Evolutionary conservation across 495 filamentous ascomycete genomes (phyloP), one percentile per base, ranked within the genome.

Genomic region (Aspergillus homomorphus): DNA sequence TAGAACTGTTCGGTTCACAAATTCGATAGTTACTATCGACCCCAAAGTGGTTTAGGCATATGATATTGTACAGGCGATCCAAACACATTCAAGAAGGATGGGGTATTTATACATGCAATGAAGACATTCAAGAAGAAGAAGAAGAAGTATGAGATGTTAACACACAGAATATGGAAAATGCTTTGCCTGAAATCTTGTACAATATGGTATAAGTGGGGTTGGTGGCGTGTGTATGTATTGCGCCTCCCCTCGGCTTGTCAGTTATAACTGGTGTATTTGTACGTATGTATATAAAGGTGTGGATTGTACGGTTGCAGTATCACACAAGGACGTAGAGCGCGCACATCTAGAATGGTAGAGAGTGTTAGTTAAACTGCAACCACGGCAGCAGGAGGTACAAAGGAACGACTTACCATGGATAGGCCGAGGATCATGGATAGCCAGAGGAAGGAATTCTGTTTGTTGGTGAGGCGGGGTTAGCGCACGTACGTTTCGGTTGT

Each of bases 391-490:
- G n/a, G n/a, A n/a, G n/a, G n/a, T n/a, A n/a, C n/a, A 43, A 14
- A 30, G 41, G 15, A 5, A 8, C 1, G 18, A 79, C 88, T 78
- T 75, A 95, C 89, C 84, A 96, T 78, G 23, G 88, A 86, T 48
- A 98, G 75, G 7, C 94, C 94, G 58, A 94, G 72, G 59, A 97
- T 94, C 92, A 98, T 98, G 8, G 86, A 90, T 64, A 82, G 87
- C 94, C 94, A 98, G 67, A 98, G 98, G 61, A 91, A 86, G 2
- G 91, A 83, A 68, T 98, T 98, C 82, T 75, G 46, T 0, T 16
- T 46, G 3, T 18, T 41, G 7, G 10, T 0, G 20, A 20, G 14
- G 57, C 48, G 49, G 49, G 58, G 48, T 3, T 14, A 49, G 24
- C 8, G 3, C 28, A 22, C 18, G 21, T 49, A 15, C 30, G 22